A percentile compares a stretch with the other conserved stretches of the same genome.
Conservation (phyloP, 2,329 filamentous ascomycete genomes). For the Colletotrichum caudatum region DNA sequence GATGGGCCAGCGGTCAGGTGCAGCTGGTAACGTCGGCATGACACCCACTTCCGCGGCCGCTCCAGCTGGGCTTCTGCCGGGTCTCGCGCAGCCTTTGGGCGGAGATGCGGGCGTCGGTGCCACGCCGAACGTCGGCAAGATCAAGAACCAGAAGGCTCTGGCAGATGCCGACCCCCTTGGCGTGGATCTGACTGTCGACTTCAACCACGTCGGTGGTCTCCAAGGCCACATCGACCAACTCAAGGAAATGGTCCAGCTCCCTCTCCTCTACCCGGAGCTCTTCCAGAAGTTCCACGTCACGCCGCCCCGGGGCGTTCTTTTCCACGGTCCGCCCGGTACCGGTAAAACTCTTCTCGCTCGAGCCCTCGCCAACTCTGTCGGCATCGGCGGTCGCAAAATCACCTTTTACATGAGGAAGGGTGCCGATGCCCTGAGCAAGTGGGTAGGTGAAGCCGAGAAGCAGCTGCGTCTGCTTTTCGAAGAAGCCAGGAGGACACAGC, state of each 20-base stretch:
- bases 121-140: slow-evolving; percentile 87
- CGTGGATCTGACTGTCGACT: slow-evolving; percentile 91
- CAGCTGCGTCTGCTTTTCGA: slow-evolving; percentile 95
- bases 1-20: slow-evolving; percentile 70
- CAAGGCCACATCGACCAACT: slow-evolving; percentile 95
- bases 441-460: slow-evolving; percentile 98
- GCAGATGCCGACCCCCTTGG: slow-evolving; percentile 95
- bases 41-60: slow-evolving; percentile 65
- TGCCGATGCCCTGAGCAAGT: slow-evolving; percentile 96
- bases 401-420: slow-evolving; percentile 99
- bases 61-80: slow-evolving; percentile 59
- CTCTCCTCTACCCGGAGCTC: slow-evolving; percentile 92
- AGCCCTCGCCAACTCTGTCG: slow-evolving; percentile 91
- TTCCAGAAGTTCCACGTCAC: slow-evolving; percentile 93
- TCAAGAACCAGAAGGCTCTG: slow-evolving; percentile 91
- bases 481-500: slow-evolving; percentile 93
- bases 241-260: slow-evolving; percentile 98
- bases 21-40: slow-evolving; percentile 68
- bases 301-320: slow-evolving; percentile 92
- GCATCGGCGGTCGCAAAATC: slow-evolving; percentile 90
- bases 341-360: slow-evolving; percentile 97
- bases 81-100: slow-evolving; percentile 51
- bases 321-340: slow-evolving; percentile 96
- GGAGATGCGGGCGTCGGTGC: slow-evolving; percentile 54
- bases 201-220: slow-evolving; percentile 92